phyloP scores from a whole-genome alignment of 495 filamentous ascomycete genomes.

The Penicillium longicatenatum region DNA sequence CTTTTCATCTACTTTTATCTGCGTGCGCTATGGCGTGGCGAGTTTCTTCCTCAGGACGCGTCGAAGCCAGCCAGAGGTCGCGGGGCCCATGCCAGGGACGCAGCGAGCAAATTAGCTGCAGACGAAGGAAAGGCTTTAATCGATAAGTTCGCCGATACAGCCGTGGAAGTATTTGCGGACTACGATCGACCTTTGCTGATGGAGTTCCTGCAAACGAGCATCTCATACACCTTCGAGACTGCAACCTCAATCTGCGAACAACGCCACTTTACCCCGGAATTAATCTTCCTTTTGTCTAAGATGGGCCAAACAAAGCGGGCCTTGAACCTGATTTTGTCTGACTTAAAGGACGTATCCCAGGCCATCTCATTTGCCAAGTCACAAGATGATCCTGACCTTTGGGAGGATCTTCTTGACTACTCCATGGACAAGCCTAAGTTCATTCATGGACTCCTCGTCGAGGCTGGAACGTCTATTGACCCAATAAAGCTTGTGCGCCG shows the following conservation, averaged over 20 bases:
- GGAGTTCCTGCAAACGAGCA: constrained; percentile 82
- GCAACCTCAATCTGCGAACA: constrained; percentile 80
- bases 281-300: constrained; percentile 92
- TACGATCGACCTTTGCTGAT: constrained; percentile 80
- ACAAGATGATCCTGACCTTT: constrained; percentile 85
- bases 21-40: constrained; percentile 77
- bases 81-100: constrained; percentile 39
- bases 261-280: constrained; percentile 77
- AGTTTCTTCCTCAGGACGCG: constrained; percentile 49
- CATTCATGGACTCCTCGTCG: constrained; percentile 87
- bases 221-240: constrained; percentile 75
- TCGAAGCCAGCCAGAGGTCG: constrained; percentile 43
- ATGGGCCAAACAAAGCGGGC: constrained; percentile 91
- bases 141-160: constrained; percentile 81
- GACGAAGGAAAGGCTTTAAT: constrained; percentile 74
- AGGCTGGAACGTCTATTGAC: constrained; percentile 90
- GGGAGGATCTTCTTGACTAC: constrained; percentile 93
- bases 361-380: constrained; percentile 94
- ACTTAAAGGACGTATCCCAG: constrained; percentile 81
- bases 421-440: constrained; percentile 95
- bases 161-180: constrained; percentile 79
- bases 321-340: constrained; percentile 86
- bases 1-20: constrained; percentile 94
- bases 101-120: constrained; percentile 48
- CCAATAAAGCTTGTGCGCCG: constrained; percentile 85